Base-by-base conservation (phyloP, 2,329 filamentous ascomycete genomes). In the Neospermospora avenae region DNA sequence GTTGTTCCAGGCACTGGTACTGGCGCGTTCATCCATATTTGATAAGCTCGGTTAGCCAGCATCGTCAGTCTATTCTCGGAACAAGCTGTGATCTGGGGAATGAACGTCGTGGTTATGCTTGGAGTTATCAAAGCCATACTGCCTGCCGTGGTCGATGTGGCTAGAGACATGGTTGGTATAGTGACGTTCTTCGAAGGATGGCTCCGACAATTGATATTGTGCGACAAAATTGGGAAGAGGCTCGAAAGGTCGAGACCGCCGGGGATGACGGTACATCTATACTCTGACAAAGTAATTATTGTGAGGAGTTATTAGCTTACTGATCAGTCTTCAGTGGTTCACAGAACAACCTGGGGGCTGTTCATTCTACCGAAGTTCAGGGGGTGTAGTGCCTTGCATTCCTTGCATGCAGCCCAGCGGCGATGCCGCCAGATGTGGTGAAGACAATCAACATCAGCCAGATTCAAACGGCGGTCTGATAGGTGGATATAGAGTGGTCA, bases 21-120 rank as follows among this genome's bases (percentile, higher is more conserved):
- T 6, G 64, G 62, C 34, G 55, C 48, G 39, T 69, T 68, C 31
- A 58, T 59, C 67, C 67, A 69, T 51, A 69, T 68, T 20, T 42
- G 45, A 44, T 37, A 67, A 25, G 57, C 51, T 41, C 62, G 52
- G 25, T 67, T 66, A 41, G 57, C 58, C 55, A 69, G 51, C 63
- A 69, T 68, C 8, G 67, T 68, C 53, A 68, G 49, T 22, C 52
- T 35, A 35, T 68, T 68, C 46, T 68, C 59, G 2, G 55, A 59
- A 62, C 66, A 69, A 58, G 62, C 55, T 48, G 66, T 63, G 4
- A 59, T 45, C n/a, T 54, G 39, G 1, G 64, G 64, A 4, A 53
- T 56, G 22, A 66, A 66, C 8, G 60, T 63, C 7, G 64, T 65
- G 6, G 64, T 65, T 37, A 66, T 34, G 34, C 49, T 44, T 37